Percentiles rank a stretch among this genome's conserved stretches.
phyloP scores from a whole-genome alignment of 768 basidiomycete species.

The Tricholoma sp. region DNA sequence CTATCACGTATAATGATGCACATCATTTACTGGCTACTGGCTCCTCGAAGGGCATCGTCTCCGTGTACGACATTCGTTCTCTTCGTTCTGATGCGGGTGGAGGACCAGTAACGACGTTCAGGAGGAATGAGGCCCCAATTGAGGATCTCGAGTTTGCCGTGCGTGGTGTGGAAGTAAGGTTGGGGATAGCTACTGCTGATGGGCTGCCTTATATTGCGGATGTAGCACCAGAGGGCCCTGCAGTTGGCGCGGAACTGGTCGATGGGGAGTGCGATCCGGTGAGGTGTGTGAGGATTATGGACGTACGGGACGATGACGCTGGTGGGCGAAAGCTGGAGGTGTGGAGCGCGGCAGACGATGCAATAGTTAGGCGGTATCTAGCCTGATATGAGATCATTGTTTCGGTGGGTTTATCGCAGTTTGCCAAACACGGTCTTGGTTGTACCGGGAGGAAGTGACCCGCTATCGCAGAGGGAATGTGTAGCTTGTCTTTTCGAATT shows the following conservation, averaged over 20 bases:
- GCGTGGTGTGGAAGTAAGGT: conserved; percentile 19
- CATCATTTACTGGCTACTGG: conserved; percentile 54
- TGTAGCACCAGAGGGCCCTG: conserved; percentile 36
- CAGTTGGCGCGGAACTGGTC: conserved; percentile 43
- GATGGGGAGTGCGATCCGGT: conserved; percentile 62
- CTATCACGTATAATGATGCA: conserved; percentile 39
- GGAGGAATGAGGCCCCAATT: conserved; percentile 42
- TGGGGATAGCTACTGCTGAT: conserved; percentile 52
- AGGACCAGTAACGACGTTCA: conserved; percentile 31
- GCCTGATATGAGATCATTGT: conserved; percentile 3
- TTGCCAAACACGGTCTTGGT: too few relatives aligned
- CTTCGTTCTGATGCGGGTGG: neutral
- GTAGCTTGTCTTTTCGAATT: too few relatives aligned
- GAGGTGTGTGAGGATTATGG: conserved; percentile 31
- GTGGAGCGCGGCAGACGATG: conserved; percentile 64
- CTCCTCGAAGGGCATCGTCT: conserved; percentile 47
- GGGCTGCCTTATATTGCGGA: conserved; percentile 55
- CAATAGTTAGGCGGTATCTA: conserved; percentile 47
- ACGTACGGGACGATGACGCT: conserved; percentile 3
- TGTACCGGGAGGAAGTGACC: too few relatives aligned
- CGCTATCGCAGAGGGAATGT: too few relatives aligned
- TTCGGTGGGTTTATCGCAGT: too few relatives aligned
- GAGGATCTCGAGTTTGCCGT: conserved; percentile 40
- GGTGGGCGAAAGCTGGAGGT: conserved; percentile 25
- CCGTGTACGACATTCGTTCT: conserved; percentile 46